These are phyloP conservation scores for Fonsecaea erecta DNA, from an alignment of 2,329 filamentous ascomycete genomes.

Conservation along the genomic window DNA sequence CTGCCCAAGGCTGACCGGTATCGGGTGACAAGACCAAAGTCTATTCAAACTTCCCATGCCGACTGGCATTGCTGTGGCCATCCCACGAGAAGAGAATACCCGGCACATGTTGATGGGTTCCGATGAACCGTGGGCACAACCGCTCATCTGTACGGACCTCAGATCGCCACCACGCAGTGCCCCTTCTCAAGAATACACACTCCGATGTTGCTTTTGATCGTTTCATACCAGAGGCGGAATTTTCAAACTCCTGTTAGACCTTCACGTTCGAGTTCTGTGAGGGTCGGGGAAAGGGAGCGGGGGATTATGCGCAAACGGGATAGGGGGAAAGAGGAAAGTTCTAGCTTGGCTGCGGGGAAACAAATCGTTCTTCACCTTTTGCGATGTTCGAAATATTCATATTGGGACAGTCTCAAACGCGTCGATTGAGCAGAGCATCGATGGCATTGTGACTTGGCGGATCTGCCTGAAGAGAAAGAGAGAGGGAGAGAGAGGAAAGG, in stretches of 20 bases:
- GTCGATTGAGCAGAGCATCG: not conserved
- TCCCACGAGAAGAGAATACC: not conserved
- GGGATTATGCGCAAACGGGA: no score
- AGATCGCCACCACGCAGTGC: not conserved
- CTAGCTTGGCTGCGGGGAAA: not conserved
- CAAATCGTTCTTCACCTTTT: not conserved
- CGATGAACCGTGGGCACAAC: not conserved
- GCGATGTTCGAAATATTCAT: not conserved
- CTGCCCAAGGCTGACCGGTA: not conserved
- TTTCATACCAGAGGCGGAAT: not conserved
- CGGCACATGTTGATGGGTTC: not conserved
- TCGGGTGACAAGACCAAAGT: not conserved
- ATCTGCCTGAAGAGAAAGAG: not conserved
- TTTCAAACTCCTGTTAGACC: not conserved
- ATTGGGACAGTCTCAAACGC: not conserved
- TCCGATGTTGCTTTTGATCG: not conserved
- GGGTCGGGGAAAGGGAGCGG: not conserved
- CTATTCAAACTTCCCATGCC: slow-evolving; percentile 1
- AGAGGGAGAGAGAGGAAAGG: not conserved
- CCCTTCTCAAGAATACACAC: not conserved
- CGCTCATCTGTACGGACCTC: not conserved
- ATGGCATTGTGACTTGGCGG: not conserved
- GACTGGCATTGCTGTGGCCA: not conserved
- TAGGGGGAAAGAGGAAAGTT: not conserved
- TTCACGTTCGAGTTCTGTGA: not conserved